These are phyloP conservation scores for Aspergillus persii DNA, from an alignment of 2,329 filamentous ascomycete genomes.

Conservation along the genomic window DNA sequence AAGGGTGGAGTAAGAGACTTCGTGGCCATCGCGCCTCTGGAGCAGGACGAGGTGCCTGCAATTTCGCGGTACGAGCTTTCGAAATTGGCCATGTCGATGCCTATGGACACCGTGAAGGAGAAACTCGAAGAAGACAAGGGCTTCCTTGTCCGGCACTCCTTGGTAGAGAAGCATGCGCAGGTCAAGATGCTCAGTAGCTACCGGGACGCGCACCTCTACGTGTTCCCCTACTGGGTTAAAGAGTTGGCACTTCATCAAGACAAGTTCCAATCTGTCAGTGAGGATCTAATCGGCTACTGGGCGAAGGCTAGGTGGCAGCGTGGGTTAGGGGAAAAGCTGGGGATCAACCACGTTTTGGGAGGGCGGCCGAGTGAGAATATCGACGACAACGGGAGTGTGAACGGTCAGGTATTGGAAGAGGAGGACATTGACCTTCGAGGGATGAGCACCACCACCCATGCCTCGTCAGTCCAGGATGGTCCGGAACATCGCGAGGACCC, in stretches of 20 bases:
- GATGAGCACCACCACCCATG: conserved; percentile 54
- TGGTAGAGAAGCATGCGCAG: conserved; percentile 71
- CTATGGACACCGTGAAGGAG: conserved; percentile 85
- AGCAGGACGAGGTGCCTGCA: conserved; percentile 48
- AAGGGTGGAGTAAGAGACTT: conserved; percentile 95
- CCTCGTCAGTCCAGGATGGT: conserved; percentile 8
- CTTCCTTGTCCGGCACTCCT: conserved; percentile 67
- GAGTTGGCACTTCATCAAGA: conserved; percentile 79
- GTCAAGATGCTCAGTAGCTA: conserved; percentile 79
- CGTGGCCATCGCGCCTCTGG: conserved; percentile 71
- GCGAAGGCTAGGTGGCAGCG: conserved; percentile 90
- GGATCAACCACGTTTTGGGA: conserved; percentile 64
- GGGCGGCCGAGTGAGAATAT: conserved; percentile 24
- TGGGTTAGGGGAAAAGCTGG: conserved; percentile 74
- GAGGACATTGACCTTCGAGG: conserved; percentile 55
- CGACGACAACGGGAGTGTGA: not conserved
- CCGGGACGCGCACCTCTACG: conserved; percentile 89
- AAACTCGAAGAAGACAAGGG: conserved; percentile 70
- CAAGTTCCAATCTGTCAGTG: conserved; percentile 79
- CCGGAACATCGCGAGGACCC: conserved; percentile 21
- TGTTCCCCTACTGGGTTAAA: conserved; percentile 88
- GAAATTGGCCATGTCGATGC: conserved; percentile 81
- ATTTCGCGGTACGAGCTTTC: conserved; percentile 64
- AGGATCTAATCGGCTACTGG: conserved; percentile 94
- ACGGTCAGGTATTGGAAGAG: conserved; percentile 36